phyloP scores from a whole-genome alignment of 1,284 basidiomycete species.

The Ceratobasidium sp. region DNA sequence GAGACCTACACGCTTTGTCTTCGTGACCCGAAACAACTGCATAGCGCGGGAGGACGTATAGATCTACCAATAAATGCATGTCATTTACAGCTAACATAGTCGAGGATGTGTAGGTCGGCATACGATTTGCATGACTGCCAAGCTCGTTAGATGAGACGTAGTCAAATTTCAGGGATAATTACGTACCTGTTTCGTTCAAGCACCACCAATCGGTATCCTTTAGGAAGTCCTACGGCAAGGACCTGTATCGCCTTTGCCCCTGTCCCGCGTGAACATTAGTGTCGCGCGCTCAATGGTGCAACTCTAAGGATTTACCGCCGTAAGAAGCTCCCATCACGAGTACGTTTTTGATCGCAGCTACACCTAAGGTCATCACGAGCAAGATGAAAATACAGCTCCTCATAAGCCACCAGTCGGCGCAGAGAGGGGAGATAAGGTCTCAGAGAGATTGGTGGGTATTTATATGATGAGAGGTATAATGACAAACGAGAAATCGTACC shows the following conservation, averaged over 20 bases:
- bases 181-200: constrained; percentile 77
- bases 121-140: constrained; percentile 28
- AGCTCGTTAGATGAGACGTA: neutral
- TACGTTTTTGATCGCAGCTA: constrained; percentile 3
- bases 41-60: constrained; percentile 65
- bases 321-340: constrained; percentile 26
- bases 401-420: no score
- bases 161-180: neutral
- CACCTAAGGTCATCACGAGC: neutral
- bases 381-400: neutral
- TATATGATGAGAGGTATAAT: neutral
- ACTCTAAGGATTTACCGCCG: constrained; percentile 12
- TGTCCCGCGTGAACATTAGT: constrained; percentile 48
- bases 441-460: neutral
- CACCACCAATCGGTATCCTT: constrained; percentile 75
- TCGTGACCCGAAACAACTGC: constrained; percentile 61
- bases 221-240: constrained; percentile 70
- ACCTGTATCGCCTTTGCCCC: constrained; percentile 70
- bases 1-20: constrained; percentile 71
- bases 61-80: constrained; percentile 23
- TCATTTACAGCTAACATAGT: neutral
- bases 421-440: no score
- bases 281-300: neutral
- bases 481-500: neutral
- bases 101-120: neutral